Conservation (phyloP, 257 asterid species). For the Penstemon davidsonii region DNA sequence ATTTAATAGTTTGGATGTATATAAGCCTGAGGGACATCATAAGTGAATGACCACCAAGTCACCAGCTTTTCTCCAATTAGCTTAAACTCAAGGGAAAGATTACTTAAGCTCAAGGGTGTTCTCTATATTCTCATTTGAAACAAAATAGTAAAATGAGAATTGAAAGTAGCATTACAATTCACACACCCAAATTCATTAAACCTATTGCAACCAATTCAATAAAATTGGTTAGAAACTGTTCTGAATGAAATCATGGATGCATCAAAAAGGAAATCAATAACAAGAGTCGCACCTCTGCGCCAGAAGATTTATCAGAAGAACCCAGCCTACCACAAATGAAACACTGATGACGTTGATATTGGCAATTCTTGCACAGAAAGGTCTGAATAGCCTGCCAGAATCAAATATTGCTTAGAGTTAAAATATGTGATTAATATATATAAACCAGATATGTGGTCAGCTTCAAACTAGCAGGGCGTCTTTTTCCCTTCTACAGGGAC, state of each 20-base stretch:
- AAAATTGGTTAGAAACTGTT: background rate
- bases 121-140: too few species aligned
- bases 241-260: background rate
- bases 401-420: conserved; percentile 24
- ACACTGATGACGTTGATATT: conserved; percentile 65
- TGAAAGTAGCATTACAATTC: background rate
- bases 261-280: too few species aligned
- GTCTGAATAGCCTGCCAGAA: conserved; percentile 54
- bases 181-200: conserved; percentile 4
- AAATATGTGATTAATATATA: conserved; percentile 20
- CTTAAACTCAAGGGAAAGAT: too few species aligned
- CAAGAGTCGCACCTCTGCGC: conserved; percentile 55
- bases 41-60: too few species aligned
- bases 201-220: background rate
- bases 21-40: too few species aligned
- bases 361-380: conserved; percentile 67
- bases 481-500: too few species aligned
- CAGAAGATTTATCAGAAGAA: conserved; percentile 57
- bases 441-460: conserved; percentile 2
- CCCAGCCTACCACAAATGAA: conserved; percentile 69
- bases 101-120: too few species aligned
- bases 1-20: too few species aligned
- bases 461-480: too few species aligned
- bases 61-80: too few species aligned
- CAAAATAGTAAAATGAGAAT: too few species aligned